phyloP scores from a whole-genome alignment of 2,329 filamentous ascomycete genomes.

The Fusarium abutilonis region DNA sequence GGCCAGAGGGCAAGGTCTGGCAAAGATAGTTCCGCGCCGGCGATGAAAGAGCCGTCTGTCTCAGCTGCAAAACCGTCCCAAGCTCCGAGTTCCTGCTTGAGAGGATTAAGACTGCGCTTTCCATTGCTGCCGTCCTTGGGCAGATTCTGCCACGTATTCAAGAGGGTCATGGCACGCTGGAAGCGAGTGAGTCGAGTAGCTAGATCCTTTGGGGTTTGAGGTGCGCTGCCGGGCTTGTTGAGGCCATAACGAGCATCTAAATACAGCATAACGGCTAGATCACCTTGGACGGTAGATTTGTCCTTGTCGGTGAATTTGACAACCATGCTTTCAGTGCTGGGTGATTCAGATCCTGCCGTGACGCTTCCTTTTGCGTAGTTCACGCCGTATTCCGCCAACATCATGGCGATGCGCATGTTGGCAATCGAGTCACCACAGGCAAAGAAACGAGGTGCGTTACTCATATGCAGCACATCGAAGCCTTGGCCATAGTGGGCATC shows the following conservation, averaged over 20 bases:
- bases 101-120: slow-evolving; percentile 30
- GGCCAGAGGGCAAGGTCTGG: slow-evolving; percentile 69
- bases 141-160: slow-evolving; percentile 49
- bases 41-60: slow-evolving; percentile 55
- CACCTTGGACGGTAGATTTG: slow-evolving; percentile 60
- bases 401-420: slow-evolving; percentile 61
- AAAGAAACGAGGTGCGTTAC: slow-evolving; percentile 61
- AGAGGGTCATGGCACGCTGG: slow-evolving; percentile 52
- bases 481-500: slow-evolving; percentile 77
- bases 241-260: slow-evolving; percentile 64
- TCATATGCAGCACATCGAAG: slow-evolving; percentile 83
- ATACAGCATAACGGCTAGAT: slow-evolving; percentile 66
- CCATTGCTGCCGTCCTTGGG: slow-evolving; percentile 7
- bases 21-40: slow-evolving; percentile 54
- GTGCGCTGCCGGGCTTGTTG: slow-evolving; percentile 41
- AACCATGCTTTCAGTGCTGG: slow-evolving; percentile 18
- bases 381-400: slow-evolving; percentile 61
- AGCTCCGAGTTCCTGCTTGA: slow-evolving; percentile 49
- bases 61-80: slow-evolving; percentile 54
- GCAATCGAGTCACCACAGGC: slow-evolving; percentile 57
- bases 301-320: slow-evolving; percentile 68
- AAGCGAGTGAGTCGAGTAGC: slow-evolving; percentile 55
- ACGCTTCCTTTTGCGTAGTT: slow-evolving; percentile 59
- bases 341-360: slow-evolving; percentile 32
- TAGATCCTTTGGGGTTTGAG: slow-evolving; percentile 44